Evolutionary conservation across 805 yeast genomes (phyloP).

Genomic region (Myxozyma lipomycoides): DNA sequence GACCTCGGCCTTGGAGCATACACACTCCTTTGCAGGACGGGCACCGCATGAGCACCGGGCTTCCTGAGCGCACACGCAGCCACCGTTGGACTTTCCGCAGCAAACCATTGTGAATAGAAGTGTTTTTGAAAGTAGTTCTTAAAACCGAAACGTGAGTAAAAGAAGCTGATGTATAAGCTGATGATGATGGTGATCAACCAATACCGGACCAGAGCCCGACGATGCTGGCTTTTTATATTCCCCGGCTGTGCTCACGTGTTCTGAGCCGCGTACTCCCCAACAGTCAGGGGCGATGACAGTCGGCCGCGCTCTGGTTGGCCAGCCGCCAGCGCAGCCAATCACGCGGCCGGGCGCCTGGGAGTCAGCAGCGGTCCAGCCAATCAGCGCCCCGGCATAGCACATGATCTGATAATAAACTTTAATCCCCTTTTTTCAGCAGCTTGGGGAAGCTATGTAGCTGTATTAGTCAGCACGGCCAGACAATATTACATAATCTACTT

Average conservation of each 20-base stretch:
- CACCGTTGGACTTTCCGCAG: slow-evolving; percentile 43
- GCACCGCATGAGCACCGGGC: slow-evolving; percentile 64
- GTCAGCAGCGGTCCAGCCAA: not conserved
- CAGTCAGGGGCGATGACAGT: slow-evolving; percentile 8
- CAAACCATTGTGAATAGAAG: slow-evolving; percentile 36
- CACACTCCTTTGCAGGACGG: slow-evolving; percentile 56
- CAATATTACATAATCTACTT: too few relatives aligned
- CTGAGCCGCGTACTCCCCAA: too few relatives aligned
- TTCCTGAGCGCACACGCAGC: slow-evolving; percentile 56
- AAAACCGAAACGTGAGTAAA: not conserved
- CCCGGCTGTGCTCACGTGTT: too few relatives aligned
- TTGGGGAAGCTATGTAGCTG: too few relatives aligned
- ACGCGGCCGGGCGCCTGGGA: not conserved
- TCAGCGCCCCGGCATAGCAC: not conserved
- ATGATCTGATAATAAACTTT: too few relatives aligned
- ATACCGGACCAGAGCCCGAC: not conserved
- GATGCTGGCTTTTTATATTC: slow-evolving; percentile 1
- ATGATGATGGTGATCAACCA: too few relatives aligned
- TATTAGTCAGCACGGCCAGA: too few relatives aligned
- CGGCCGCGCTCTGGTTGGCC: slow-evolving; percentile 15
- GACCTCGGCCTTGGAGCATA: slow-evolving; percentile 48
- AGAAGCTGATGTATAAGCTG: not conserved
- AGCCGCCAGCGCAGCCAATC: not conserved
- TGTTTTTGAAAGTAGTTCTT: not conserved
- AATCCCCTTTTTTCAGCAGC: too few relatives aligned